A percentile compares a stretch with the other conserved stretches of the same genome.
These are phyloP conservation scores for Microstroma glucosiphilum DNA, from an alignment of 1,284 basidiomycete species.

Conservation along the genomic window DNA sequence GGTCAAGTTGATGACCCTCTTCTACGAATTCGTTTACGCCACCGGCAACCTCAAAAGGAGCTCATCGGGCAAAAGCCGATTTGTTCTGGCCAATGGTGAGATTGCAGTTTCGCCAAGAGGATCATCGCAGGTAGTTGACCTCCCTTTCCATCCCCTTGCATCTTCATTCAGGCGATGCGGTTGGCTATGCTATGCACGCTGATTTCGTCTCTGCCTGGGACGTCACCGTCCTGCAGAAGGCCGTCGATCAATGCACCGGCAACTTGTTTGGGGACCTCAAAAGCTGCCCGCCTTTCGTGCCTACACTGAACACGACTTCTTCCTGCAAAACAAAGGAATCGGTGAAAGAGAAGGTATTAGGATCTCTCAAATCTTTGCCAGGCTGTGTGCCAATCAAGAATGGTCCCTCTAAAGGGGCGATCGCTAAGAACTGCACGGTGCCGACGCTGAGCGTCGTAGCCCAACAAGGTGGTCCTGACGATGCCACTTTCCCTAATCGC, in stretches of 20 bases:
- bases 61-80: constrained; percentile 14
- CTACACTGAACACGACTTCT: constrained; percentile 11
- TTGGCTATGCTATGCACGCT: constrained; percentile 54
- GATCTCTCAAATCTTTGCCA: not conserved
- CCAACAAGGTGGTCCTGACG: too few species aligned
- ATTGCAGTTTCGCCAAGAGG: too few species aligned
- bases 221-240: constrained; percentile 53
- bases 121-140: too few species aligned
- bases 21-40: constrained; percentile 53
- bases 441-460: too few species aligned
- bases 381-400: constrained; percentile 3
- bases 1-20: constrained; percentile 55
- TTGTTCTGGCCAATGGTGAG: constrained; percentile 25
- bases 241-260: constrained; percentile 57
- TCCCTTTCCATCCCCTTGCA: too few species aligned
- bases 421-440: too few species aligned
- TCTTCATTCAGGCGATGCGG: constrained; percentile 12
- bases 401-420: not conserved
- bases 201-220: constrained; percentile 56
- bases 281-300: constrained; percentile 49
- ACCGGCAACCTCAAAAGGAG: constrained; percentile 9
- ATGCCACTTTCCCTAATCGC: too few species aligned
- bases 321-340: not conserved
- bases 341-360: not conserved
- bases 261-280: constrained; percentile 52